Evolutionary conservation across 805 yeast species (phyloP).

Genomic region (Cyberlindnera meyerae): DNA sequence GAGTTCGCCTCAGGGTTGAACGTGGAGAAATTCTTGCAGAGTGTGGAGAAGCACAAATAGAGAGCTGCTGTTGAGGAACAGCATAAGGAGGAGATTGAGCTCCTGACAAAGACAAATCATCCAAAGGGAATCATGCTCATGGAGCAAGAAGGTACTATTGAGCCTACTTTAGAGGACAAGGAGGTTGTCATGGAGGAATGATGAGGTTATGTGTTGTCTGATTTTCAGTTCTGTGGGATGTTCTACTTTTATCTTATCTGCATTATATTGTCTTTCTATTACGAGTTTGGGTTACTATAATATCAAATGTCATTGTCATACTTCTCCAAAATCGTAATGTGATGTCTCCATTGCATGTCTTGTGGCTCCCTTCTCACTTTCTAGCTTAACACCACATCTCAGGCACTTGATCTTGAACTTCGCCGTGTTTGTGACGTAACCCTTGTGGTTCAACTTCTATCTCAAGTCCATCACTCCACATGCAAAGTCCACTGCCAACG

Average conservation of each 20-base stretch:
- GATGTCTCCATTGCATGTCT: slow-evolving; percentile 60
- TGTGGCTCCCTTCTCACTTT: slow-evolving; percentile 62
- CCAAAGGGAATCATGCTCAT: slow-evolving; percentile 27
- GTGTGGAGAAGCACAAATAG: slow-evolving; percentile 57
- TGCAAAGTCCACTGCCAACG: slow-evolving; percentile 31
- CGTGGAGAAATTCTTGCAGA: slow-evolving; percentile 57
- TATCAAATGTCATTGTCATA: slow-evolving; percentile 3
- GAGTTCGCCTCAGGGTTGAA: slow-evolving; percentile 87
- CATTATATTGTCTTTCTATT: not conserved
- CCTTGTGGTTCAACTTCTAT: slow-evolving; percentile 39
- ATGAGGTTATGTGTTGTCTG: no score
- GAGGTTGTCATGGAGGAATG: slow-evolving; percentile 22
- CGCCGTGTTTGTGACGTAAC: slow-evolving; percentile 63
- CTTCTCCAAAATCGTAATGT: slow-evolving; percentile 57
- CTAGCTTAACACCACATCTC: slow-evolving; percentile 44
- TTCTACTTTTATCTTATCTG: not conserved
- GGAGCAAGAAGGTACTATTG: slow-evolving; percentile 11
- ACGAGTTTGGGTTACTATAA: no score
- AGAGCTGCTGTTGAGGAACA: slow-evolving; percentile 43
- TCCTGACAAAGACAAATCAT: slow-evolving; percentile 23
- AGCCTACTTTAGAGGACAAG: slow-evolving; percentile 15
- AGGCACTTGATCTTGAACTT: slow-evolving; percentile 54
- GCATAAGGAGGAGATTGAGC: slow-evolving; percentile 37
- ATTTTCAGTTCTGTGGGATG: not conserved
- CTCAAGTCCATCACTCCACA: slow-evolving; percentile 38